Base-by-base conservation (phyloP, 2,329 filamentous ascomycete species). In the Raffaelea deltoideospora region DNA sequence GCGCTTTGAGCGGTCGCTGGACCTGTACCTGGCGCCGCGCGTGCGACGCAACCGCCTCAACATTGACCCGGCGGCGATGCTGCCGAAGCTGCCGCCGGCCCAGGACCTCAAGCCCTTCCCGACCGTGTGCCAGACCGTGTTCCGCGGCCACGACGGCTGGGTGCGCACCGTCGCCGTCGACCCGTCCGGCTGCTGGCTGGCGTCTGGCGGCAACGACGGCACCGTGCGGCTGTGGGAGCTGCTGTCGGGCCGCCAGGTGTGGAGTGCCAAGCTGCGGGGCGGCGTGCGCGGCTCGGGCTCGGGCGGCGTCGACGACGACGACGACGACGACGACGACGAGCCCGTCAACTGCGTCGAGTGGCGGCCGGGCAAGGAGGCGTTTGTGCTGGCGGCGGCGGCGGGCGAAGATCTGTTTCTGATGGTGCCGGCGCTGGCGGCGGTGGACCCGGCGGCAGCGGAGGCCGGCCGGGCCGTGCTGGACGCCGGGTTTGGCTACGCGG, bases 61-160 rank as follows among this genome's bases (percentile, higher is more conserved):
- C 59, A 96, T 98, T 51, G 90, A 98, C 50, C 90, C 90, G 3
- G 81, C 82, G 56, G 93, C 85, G 27, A 65, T 98, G 35, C 69
- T 98, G 26, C 88, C 90, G 11, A 95, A 95, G 55, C 67, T 98
- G 8, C 90, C 92, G 8, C 83, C 81, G 41, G 88, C 90, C 1
- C 84, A 94, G 49, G 88, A 98, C 50, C 68, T 98, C 39, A 85
- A 85, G 50, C 90, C 90, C 2, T 98, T 96, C 67, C 90, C 90
- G 13, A 94, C 87, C 0, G 76, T 84, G 9, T 88, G 83, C 48
- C 81, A 87, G 31, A 84, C 85, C 6, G 70, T 93, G 11, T 96
- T 90, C 65, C 67, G 75, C 43, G 88, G 88, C 10, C 90, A 98
- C 51, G 75, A 85, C 43, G 88, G 88, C 14, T 76, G 86, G 37